Percentiles rank a stretch among this genome's conserved stretches.
Conservation (phyloP, 139 green algal genomes). For the Chlorella sp. region DNA sequence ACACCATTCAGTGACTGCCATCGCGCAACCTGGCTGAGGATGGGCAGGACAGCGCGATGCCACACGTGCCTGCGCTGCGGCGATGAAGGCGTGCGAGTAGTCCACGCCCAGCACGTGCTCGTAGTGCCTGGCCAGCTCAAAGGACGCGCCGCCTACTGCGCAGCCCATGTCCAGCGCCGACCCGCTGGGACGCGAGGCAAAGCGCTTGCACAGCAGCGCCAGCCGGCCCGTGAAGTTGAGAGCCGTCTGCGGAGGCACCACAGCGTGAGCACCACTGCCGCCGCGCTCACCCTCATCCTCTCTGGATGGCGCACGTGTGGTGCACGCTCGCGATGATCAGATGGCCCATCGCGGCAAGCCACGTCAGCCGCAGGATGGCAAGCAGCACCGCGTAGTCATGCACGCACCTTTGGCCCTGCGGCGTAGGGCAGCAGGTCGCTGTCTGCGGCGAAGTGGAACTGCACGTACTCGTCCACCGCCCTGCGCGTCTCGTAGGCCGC, state of each 20-base stretch:
- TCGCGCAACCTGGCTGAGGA: no score
- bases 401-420: slow-evolving; percentile 19
- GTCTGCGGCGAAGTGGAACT: slow-evolving; percentile 43
- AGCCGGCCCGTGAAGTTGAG: slow-evolving; percentile 34
- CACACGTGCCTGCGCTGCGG: slow-evolving; percentile 24
- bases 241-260: slow-evolving; percentile 36
- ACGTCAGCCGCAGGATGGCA: no score
- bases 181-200: not conserved
- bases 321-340: no score
- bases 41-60: no score
- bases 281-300: no score
- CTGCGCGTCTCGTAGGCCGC: slow-evolving; percentile 45
- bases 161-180: slow-evolving; percentile 72
- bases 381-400: no score
- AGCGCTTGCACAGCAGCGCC: slow-evolving; percentile 31
- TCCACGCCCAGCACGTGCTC: slow-evolving; percentile 67
- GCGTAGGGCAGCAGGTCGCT: slow-evolving; percentile 43
- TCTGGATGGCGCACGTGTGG: no score
- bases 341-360: no score
- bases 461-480: slow-evolving; percentile 49
- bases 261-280: no score
- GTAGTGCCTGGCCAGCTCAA: slow-evolving; percentile 62
- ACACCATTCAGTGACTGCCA: not conserved
- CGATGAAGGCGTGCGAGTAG: slow-evolving; percentile 42
- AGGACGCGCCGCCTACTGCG: slow-evolving; percentile 59